Base-by-base conservation (phyloP, 2,329 filamentous ascomycete genomes). In the Xylaria sp. region DNA sequence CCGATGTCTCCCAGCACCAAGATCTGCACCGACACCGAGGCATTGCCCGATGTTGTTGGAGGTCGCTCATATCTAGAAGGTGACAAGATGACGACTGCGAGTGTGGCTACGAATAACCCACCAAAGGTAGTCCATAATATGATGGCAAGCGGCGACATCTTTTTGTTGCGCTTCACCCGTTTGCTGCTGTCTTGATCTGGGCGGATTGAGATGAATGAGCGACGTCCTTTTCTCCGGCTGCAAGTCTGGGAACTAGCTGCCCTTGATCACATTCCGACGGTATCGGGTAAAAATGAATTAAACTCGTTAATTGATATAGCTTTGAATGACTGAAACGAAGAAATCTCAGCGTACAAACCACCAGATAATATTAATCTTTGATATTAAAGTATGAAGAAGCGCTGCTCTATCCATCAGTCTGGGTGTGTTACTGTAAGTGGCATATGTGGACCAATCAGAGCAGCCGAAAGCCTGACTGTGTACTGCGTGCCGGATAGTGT, bases 1-100 rank as follows among this genome's bases (percentile, higher is more conserved):
- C 96, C 96, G 79, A 99, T 94, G 78, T 99, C 96, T 54, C 96
- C 96, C 34, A 99, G 87, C 20, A 99, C 96, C 18, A 99, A 86
- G 62, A 99, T 89, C 80, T 97, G 94, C 52, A 95, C 87, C 0
- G 78, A 78, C 4, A 81, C 78, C 1, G 74, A 73, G 44, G 74
- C 70, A 41, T 72, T 70, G 25, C 73, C 60, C 4, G 41, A 12
- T 7, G 69, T 74, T 6, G 80, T 76, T 2, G 81, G 80, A 44
- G 79, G 77, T 59, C 79, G 79, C 46, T 79, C 73, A 72, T 83
- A 82, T 58, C 77, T 77, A 52, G 76, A 80, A 2, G 82, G 82
- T 6, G 81, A 69, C 63, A 81, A 65, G 6, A 80, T 64, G 18
- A 82, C 67, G 10, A 79, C 63, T 1, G 77, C 48, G 3, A 76